Evolutionary conservation across 2,329 filamentous ascomycete species (phyloP).

Genomic region (Xylariales sp.): DNA sequence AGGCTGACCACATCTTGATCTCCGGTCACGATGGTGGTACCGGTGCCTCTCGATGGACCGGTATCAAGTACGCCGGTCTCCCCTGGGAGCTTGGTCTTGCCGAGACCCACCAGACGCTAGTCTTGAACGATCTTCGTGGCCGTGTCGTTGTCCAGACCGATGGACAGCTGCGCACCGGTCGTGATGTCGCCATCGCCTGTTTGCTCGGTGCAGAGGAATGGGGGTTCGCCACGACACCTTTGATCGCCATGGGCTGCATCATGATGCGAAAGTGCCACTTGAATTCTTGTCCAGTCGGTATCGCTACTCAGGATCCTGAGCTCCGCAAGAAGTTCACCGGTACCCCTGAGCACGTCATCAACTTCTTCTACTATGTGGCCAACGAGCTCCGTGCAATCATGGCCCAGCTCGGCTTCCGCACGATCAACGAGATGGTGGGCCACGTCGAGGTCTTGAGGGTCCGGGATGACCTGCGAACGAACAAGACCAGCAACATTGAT

Average conservation of each 20-base stretch:
- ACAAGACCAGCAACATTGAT: conserved; percentile 91
- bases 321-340: conserved; percentile 90
- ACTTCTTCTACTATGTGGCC: conserved; percentile 97
- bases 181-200: conserved; percentile 92
- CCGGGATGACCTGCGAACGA: conserved; percentile 79
- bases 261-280: conserved; percentile 79
- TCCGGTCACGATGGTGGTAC: conserved; percentile 97
- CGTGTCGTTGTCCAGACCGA: conserved; percentile 96
- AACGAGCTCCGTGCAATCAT: conserved; percentile 97
- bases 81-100: conserved; percentile 96
- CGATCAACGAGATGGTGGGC: conserved; percentile 96
- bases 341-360: conserved; percentile 93
- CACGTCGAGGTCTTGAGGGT: conserved; percentile 83
- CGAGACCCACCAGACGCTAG: conserved; percentile 93
- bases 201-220: conserved; percentile 96
- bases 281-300: conserved; percentile 87
- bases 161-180: conserved; percentile 86
- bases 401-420: conserved; percentile 91
- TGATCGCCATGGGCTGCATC: conserved; percentile 96
- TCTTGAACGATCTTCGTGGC: conserved; percentile 91
- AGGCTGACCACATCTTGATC: conserved; percentile 94
- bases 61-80: conserved; percentile 96
- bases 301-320: conserved; percentile 93
- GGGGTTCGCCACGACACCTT: conserved; percentile 89
- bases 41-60: conserved; percentile 94